Evolutionary conservation across 2,329 filamentous ascomycete genomes (phyloP).

Genomic region (Alternaria rosae): DNA sequence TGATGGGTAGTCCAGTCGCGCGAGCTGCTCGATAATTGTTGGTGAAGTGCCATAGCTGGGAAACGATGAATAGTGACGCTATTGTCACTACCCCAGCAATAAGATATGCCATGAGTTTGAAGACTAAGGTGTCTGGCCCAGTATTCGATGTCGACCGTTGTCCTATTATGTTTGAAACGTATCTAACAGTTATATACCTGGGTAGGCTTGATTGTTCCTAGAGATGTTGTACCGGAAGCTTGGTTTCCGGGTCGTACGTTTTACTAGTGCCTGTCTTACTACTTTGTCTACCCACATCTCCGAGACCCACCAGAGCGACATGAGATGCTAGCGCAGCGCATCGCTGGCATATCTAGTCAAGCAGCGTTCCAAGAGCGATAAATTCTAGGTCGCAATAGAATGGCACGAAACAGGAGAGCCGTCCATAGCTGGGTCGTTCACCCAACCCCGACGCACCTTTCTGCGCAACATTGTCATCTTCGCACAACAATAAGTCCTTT

Average conservation of each 20-base stretch:
- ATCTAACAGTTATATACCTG: background rate
- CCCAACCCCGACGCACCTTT: background rate
- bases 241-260: background rate
- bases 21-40: conserved; percentile 6
- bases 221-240: background rate
- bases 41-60: background rate
- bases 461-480: background rate
- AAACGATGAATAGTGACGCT: background rate
- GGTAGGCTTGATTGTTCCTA: background rate
- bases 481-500: background rate
- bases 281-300: background rate
- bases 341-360: background rate
- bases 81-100: background rate
- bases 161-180: background rate
- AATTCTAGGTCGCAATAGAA: background rate
- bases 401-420: background rate
- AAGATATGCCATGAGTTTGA: background rate
- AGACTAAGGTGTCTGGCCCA: background rate
- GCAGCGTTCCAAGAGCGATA: background rate
- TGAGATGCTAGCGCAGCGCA: background rate
- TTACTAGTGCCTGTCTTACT: background rate
- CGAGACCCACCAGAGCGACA: background rate
- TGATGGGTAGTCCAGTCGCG: background rate
- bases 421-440: background rate
- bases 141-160: background rate